Base-by-base conservation (phyloP, 169 alveolate genomes). In the Plasmodium cynomolgi region DNA sequence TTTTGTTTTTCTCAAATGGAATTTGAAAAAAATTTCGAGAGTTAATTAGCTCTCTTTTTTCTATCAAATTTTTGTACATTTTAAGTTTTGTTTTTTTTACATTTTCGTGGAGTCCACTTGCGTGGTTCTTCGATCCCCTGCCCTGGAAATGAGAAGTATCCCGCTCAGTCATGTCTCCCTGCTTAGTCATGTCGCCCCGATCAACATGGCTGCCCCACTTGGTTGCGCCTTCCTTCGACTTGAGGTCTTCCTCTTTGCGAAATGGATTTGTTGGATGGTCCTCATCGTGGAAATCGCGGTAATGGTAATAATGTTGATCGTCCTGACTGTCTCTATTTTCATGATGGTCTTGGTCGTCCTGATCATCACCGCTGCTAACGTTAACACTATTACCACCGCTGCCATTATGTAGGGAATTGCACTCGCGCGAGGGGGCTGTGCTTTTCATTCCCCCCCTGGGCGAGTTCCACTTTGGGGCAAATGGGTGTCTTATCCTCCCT, bases 11-110 rank as follows among this genome's bases (percentile, higher is more conserved):
- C 20, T 81, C 50, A 81, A 47, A 81, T 50, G 54, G 20, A 54
- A 31, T 81, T 47, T 81, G 88, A 81, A 81, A 81, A 81, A 47
- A 81, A 11, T 81, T 81, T 34, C 11, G 62, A 26, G 56, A 81
- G 80, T 81, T 81, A 11, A 81, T 81, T 81, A 81, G 9, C 11
- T 54, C 33, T 29, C 50, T 81, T 26, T 81, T 81, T 54, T 81
- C 54, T 54, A 26, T 54, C 13, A 34, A 34, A 34, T 23, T 75
- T 33, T 75, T 75, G n/a, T 11, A 68, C 77, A 68, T 75, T 75
- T 20, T 81, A 81, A n/a, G 34, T 80, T 80, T 80, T 31, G 84
- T 80, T 41, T 20, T 80, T 80, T 80, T 80, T 37, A 80, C 34
- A 29, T 80, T 3, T 80, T 80, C 84, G 29, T 8, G 56, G 3